A percentile compares a stretch with the other conserved stretches of the same genome.
Conservation (phyloP, 176 grass and related monocot species). For the Bromus sterilis region DNA sequence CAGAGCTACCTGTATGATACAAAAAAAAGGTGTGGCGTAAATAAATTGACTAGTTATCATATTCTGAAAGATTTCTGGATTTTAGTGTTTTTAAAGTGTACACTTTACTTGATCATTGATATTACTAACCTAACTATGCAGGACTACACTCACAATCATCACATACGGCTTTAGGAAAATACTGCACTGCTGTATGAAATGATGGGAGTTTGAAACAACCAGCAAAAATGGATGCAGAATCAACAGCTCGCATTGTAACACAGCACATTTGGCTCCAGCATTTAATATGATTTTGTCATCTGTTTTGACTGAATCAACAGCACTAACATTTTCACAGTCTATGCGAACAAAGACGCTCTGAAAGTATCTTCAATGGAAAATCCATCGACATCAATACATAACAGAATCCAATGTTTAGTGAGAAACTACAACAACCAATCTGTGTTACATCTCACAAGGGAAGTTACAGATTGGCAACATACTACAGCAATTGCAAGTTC, state of each 20-base stretch:
- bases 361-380: background rate
- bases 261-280: background rate
- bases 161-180: background rate
- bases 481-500: background rate
- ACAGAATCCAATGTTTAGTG: background rate
- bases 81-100: background rate
- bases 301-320: background rate
- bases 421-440: background rate
- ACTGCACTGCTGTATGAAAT: background rate
- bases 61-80: background rate
- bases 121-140: background rate
- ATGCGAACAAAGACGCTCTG: background rate
- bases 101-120: background rate
- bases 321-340: background rate
- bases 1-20: conserved; percentile 62
- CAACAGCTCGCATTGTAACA: background rate
- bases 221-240: background rate
- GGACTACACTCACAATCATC: background rate
- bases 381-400: background rate
- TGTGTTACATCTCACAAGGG: background rate
- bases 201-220: background rate
- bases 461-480: background rate
- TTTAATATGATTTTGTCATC: background rate
- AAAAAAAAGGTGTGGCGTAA: background rate
- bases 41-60: background rate